Base-by-base conservation (phyloP, 805 yeast genomes). In the Suhomyces vadensis region DNA sequence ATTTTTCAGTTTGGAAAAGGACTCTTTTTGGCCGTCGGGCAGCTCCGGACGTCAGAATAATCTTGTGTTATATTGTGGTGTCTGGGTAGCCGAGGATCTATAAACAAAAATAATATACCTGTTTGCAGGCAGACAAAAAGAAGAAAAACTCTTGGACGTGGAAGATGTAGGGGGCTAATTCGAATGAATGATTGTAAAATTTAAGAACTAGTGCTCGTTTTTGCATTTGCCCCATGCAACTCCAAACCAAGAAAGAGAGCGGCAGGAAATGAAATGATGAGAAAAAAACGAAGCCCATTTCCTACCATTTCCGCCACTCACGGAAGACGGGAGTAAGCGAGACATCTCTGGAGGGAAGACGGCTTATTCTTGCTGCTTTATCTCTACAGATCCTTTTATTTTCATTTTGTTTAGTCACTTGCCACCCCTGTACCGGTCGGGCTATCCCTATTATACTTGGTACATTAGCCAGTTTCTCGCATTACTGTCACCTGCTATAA, bases 131-230 rank as follows among this genome's bases (percentile, higher is more conserved):
- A 14, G 33, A 29, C 33, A 29, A 29, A 29, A 29, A 29, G 14
- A 29, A 29, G 20, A 27, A 27, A 13, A 8, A 13, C 17, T 6
- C 33, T 20, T 14, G 16, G 20, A 29, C 3, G 33, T 29, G 19
- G 20, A 29, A 23, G 16, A 29, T 29, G 33, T 29, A 29, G 20
- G 33, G 33, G 33, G 14, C 33, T 29, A 14, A 29, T 29, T 29
- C n/a, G n/a, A n/a, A 14, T 29, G 33, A 17, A n/a, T 14, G 14
- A 16, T 29, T 14, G n/a, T 29, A 16, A 5, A 8, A 6, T 14
- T 6, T 9, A 23, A 9, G 33, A 16, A n/a, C 16, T 29, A 14
- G 33, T 29, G 33, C 33, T 23, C 25, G 9, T 23, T 9, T 6
- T 9, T 23, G 9, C 25, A 23, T 23, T n/a, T n/a, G n/a, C n/a